Percentiles rank a stretch among this genome's conserved stretches.
phyloP scores from a whole-genome alignment of 768 basidiomycete species.

The Kwoniella europaea region DNA sequence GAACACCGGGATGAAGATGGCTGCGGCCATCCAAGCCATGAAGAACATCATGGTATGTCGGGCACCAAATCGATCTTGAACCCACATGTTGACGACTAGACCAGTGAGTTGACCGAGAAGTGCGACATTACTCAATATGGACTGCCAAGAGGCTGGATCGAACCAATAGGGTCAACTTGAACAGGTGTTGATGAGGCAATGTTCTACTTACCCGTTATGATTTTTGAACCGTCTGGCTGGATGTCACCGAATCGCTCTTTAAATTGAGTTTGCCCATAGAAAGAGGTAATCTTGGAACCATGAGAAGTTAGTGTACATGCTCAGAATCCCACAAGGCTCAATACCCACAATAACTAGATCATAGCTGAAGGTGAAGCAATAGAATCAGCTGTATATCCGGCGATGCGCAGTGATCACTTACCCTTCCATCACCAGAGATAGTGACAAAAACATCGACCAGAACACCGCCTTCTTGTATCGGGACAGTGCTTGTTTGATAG shows the following conservation, averaged over 20 bases:
- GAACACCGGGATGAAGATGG: constrained; percentile 40
- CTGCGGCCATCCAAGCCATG: constrained; percentile 37
- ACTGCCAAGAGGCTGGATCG: constrained; percentile 56
- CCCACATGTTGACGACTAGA: constrained; percentile 29
- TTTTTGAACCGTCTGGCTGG: constrained; percentile 16
- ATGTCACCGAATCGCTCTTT: constrained; percentile 25
- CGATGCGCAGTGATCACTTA: constrained; percentile 21
- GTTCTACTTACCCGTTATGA: constrained; percentile 16
- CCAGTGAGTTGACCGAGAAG: constrained; percentile 51
- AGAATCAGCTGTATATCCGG: not conserved
- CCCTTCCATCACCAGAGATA: constrained; percentile 41
- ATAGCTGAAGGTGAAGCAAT: not conserved
- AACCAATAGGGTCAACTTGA: not conserved
- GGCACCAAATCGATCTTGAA: constrained; percentile 39
- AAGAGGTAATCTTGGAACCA: constrained; percentile 27
- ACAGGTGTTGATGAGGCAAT: not conserved
- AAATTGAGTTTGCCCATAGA: constrained; percentile 43
- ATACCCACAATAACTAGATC: not conserved
- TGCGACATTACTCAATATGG: constrained; percentile 51
- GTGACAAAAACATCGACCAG: constrained; percentile 33
- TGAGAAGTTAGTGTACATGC: not conserved
- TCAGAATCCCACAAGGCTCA: not conserved
- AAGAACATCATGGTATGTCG: constrained; percentile 35
- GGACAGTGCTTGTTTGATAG: constrained; percentile 46
- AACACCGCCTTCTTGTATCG: constrained; percentile 47